Evolutionary conservation across 202 grass and related monocot genomes (phyloP).

Genomic region (Saccharum hybrid): DNA sequence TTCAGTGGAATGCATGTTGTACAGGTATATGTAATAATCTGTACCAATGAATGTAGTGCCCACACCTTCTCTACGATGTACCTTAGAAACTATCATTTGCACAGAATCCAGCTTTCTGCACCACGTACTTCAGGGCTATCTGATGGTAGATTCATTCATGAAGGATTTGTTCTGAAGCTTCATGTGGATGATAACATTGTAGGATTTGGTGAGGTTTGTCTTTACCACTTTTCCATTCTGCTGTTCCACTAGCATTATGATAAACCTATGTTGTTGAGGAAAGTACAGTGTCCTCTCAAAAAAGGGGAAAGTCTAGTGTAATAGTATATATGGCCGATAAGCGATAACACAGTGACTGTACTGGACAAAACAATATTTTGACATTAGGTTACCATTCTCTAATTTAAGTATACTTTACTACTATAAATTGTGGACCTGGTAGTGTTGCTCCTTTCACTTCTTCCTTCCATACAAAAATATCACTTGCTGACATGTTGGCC

Average conservation of each 20-base stretch:
- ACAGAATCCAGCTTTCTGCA: conserved; percentile 82
- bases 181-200: conserved; percentile 59
- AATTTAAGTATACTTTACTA: background rate
- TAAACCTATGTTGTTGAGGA: background rate
- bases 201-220: conserved; percentile 92
- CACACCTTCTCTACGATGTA: conserved; percentile 31
- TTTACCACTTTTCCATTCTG: conserved; percentile 36
- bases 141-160: conserved; percentile 58
- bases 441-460: background rate
- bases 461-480: background rate
- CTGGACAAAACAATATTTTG: background rate
- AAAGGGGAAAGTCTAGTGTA: conserved; percentile 7
- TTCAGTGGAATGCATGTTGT: conserved; percentile 74
- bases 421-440: background rate
- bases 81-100: conserved; percentile 43
- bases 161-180: conserved; percentile 81
- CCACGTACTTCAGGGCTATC: conserved; percentile 70
- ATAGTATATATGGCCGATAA: conserved; percentile 5
- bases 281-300: background rate
- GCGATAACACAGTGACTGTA: conserved; percentile 3
- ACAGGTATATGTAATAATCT: conserved; percentile 61
- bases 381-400: background rate
- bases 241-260: conserved; percentile 13
- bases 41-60: conserved; percentile 5
- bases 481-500: background rate